Evolutionary conservation across 345 rosid species (phyloP).

Genomic region (Isatis tinctoria): DNA sequence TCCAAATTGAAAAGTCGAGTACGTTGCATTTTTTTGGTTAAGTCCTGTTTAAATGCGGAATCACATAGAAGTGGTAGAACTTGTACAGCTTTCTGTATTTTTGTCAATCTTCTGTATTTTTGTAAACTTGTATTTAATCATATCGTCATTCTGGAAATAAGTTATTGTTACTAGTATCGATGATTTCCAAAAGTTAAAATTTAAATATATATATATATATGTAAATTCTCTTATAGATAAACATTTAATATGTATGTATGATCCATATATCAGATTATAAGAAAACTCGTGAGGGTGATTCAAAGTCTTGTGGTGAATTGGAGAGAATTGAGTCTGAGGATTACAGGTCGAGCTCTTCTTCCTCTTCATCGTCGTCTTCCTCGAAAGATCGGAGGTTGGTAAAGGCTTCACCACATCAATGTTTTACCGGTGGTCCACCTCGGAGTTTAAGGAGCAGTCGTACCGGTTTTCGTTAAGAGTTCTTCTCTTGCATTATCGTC

Average conservation of each 20-base stretch:
- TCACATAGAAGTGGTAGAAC: not conserved
- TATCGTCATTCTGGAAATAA: not conserved
- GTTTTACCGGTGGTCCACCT: slow-evolving; percentile 32
- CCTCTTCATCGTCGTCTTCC: slow-evolving; percentile 33
- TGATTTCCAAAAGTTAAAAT: too few relatives aligned
- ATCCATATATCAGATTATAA: slow-evolving; percentile 6
- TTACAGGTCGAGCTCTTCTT: slow-evolving; percentile 39
- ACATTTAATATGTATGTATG: not conserved
- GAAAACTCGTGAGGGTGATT: not conserved
- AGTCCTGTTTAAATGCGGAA: not conserved
- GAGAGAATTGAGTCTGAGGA: slow-evolving; percentile 8
- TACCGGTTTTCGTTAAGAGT: slow-evolving; percentile 26
- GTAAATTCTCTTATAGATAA: not conserved
- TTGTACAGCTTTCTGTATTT: not conserved
- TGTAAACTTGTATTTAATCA: not conserved
- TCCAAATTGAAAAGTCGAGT: not conserved
- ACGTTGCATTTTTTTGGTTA: not conserved
- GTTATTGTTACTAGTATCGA: not conserved
- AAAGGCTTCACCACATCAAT: slow-evolving; percentile 15
- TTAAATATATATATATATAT: too few relatives aligned
- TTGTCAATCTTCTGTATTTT: too few relatives aligned
- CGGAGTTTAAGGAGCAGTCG: slow-evolving; percentile 23
- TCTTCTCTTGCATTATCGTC: not conserved
- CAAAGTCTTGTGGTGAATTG: slow-evolving; percentile 21
- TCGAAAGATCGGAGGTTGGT: slow-evolving; percentile 22